Percentiles rank a stretch among this genome's conserved stretches.
These are phyloP conservation scores for Emericellopsis cladophorae DNA, from an alignment of 2,329 filamentous ascomycete species.

Conservation along the genomic window DNA sequence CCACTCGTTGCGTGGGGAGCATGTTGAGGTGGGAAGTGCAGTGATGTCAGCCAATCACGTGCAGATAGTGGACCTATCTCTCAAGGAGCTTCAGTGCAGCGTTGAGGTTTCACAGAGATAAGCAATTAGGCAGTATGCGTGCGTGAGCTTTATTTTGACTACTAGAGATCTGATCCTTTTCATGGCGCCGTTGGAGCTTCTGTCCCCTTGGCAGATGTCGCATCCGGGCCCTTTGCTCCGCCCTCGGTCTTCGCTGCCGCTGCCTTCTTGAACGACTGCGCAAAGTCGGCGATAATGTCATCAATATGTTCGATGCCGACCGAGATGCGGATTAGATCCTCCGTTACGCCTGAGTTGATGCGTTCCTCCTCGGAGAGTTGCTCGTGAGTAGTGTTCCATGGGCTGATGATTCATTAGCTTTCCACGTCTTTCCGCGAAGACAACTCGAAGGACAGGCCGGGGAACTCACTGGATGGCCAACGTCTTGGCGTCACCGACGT, in stretches of 20 bases:
- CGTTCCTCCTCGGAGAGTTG: slow-evolving; percentile 79
- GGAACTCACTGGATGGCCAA: slow-evolving; percentile 62
- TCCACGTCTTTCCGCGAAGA: not conserved
- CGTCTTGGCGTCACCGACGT: slow-evolving; percentile 92
- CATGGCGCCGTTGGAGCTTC: slow-evolving; percentile 21
- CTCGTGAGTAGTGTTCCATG: slow-evolving; percentile 91
- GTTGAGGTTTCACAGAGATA: too few relatives aligned
- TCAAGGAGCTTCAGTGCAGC: too few relatives aligned
- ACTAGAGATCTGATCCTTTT: too few relatives aligned
- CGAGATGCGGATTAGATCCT: slow-evolving; percentile 88
- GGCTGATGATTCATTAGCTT: slow-evolving; percentile 22
- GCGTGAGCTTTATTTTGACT: too few relatives aligned
- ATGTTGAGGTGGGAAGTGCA: too few relatives aligned
- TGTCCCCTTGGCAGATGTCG: slow-evolving; percentile 17
- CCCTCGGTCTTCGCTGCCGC: slow-evolving; percentile 25
- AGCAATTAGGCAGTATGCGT: too few relatives aligned
- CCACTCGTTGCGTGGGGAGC: too few relatives aligned
- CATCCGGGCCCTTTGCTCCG: slow-evolving; percentile 4
- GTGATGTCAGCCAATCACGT: too few relatives aligned
- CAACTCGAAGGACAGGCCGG: not conserved
- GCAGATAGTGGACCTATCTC: too few relatives aligned
- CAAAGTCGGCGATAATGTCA: slow-evolving; percentile 92
- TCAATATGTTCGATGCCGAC: slow-evolving; percentile 95
- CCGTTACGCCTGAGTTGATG: slow-evolving; percentile 67
- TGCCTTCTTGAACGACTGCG: slow-evolving; percentile 68